Evolutionary conservation across 2,329 filamentous ascomycete genomes (phyloP), one percentile per base, ranked within the genome.

Genomic region (Diaporthe humulicola): DNA sequence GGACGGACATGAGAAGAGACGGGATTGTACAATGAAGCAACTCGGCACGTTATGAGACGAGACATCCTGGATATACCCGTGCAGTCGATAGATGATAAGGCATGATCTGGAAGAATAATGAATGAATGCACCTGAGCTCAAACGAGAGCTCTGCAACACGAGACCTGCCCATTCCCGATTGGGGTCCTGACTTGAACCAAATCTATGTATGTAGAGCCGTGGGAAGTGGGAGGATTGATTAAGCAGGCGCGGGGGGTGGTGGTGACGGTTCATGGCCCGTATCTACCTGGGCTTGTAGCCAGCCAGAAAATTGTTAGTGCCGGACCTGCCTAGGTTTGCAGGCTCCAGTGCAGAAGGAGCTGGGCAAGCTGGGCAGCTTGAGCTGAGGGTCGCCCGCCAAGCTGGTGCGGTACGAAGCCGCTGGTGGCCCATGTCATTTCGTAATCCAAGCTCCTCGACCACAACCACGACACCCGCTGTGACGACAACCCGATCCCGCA

Each of bases 281-380:
- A n/a, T n/a, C n/a, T n/a, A n/a, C n/a, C n/a, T n/a, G n/a, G n/a
- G n/a, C n/a, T n/a, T n/a, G n/a, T 6, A 25, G 22, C 19, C 45
- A n/a, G n/a, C 57, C n/a, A 50, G 52, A 57, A 57, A 73, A 67
- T 73, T 73, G 71, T 57, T 73, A 73, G 71, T 42, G n/a, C n/a
- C n/a, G n/a, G n/a, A n/a, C n/a, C n/a, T n/a, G n/a, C n/a, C n/a
- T n/a, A n/a, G n/a, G n/a, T n/a, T n/a, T n/a, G n/a, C n/a, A n/a
- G n/a, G n/a, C n/a, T n/a, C n/a, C n/a, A n/a, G n/a, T n/a, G n/a
- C 52, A 36, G 30, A 15, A 48, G 61, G 57, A 40, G 30, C 54
- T 57, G 30, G 9, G 9, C 4, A 9, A 52, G 48, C 54, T 57
- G 22, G 22, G 30, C 30, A 67, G 64, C 64, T 67, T n/a, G 19